phyloP scores from a whole-genome alignment of 2,329 filamentous ascomycete species.

The Trichoderma brevicompactum region DNA sequence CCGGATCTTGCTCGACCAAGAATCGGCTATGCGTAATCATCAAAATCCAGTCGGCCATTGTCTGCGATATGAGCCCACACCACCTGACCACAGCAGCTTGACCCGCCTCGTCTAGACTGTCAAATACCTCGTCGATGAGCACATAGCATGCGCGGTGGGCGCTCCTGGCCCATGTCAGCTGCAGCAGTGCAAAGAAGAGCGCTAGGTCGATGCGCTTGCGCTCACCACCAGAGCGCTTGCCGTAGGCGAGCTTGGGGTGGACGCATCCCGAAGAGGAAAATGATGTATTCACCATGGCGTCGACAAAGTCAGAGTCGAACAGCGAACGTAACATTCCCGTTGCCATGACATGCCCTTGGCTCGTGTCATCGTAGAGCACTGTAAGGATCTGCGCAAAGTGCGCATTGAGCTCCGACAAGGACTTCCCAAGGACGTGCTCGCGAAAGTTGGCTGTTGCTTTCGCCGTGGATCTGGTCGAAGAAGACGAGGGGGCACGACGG shows the following conservation, averaged over 20 bases:
- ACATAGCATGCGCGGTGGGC: conserved; percentile 33
- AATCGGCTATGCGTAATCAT: conserved; percentile 34
- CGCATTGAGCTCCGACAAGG: conserved; percentile 32
- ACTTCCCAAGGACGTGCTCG: conserved; percentile 30
- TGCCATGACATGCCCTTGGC: conserved; percentile 27
- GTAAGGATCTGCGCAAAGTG: conserved; percentile 30
- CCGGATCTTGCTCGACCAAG: conserved; percentile 30
- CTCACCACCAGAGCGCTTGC: conserved; percentile 34
- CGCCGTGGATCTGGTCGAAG: not conserved
- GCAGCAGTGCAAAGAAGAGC: conserved; percentile 35
- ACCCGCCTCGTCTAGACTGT: not conserved
- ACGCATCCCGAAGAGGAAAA: conserved; percentile 19
- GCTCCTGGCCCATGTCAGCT: conserved; percentile 30
- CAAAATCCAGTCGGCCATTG: conserved; percentile 30
- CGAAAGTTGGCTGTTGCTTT: conserved; percentile 30
- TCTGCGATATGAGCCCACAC: conserved; percentile 30
- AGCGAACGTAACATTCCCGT: conserved; percentile 33
- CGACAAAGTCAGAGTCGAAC: conserved; percentile 27
- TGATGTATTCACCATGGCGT: not conserved
- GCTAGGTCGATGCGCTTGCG: conserved; percentile 34
- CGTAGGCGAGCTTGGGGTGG: conserved; percentile 30
- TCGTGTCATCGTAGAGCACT: conserved; percentile 32
- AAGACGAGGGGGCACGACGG: conserved; percentile 28
- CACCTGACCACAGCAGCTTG: conserved; percentile 33
- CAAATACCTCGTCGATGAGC: conserved; percentile 34